Percentiles rank a stretch among this genome's conserved stretches.
Evolutionary conservation across 352 stramenopile species (phyloP).

Genomic region (Phytophthora megakarya): DNA sequence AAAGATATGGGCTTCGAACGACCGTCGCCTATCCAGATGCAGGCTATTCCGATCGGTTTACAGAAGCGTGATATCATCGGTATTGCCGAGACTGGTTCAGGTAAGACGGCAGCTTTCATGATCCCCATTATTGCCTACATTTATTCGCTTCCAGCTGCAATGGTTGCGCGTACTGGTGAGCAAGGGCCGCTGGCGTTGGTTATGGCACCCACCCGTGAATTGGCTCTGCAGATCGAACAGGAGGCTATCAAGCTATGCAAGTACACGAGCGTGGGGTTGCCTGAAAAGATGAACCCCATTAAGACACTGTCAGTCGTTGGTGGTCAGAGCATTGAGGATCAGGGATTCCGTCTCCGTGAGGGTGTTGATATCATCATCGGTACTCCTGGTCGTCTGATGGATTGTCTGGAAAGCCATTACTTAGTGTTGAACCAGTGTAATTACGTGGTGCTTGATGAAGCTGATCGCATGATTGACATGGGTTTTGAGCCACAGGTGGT

Average conservation of each 20-base stretch:
- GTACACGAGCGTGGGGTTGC: conserved; percentile 75
- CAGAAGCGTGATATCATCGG: conserved; percentile 98
- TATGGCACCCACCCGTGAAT: conserved; percentile 98
- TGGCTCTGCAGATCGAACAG: conserved; percentile 98
- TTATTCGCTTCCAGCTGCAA: conserved; percentile 86
- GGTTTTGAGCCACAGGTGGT: conserved; percentile 98
- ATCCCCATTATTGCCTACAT: conserved; percentile 98
- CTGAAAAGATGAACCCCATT: conserved; percentile 66
- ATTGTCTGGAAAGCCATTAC: conserved; percentile 98
- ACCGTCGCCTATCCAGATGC: conserved; percentile 98
- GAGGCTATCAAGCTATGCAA: conserved; percentile 93
- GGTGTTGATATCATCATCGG: conserved; percentile 98
- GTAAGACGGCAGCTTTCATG: conserved; percentile 99
- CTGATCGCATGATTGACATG: conserved; percentile 98
- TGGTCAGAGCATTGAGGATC: conserved; percentile 96
- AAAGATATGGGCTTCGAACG: conserved; percentile 93
- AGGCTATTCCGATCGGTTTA: conserved; percentile 97
- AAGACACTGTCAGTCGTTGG: conserved; percentile 92
- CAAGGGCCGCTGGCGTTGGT: conserved; percentile 97
- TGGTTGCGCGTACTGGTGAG: conserved; percentile 88
- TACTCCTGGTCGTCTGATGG: conserved; percentile 97
- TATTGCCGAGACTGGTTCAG: conserved; percentile 98
- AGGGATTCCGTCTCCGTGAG: conserved; percentile 95
- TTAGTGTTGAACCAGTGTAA: conserved; percentile 99
- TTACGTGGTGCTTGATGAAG: conserved; percentile 99